Conservation (phyloP, 768 basidiomycete species). For the Suillus americanus region DNA sequence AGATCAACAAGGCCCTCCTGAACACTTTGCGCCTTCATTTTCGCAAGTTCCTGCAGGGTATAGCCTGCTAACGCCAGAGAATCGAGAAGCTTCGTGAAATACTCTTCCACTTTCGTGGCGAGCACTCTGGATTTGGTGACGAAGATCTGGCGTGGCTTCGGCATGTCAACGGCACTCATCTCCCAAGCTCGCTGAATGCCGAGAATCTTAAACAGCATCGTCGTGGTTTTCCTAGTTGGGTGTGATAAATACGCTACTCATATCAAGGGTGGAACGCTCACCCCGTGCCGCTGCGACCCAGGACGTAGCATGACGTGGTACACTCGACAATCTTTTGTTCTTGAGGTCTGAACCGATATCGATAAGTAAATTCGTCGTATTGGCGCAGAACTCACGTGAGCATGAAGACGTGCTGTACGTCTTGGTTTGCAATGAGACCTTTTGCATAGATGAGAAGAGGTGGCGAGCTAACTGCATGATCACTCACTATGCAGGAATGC, state of each 20-base stretch:
- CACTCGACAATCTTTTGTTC: constrained; percentile 63
- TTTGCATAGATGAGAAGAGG: neutral
- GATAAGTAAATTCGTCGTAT: constrained; percentile 16
- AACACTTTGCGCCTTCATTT: constrained; percentile 20
- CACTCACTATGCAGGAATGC: constrained; percentile 22
- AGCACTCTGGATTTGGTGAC: constrained; percentile 69
- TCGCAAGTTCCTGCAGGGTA: constrained; percentile 39
- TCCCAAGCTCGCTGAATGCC: constrained; percentile 60
- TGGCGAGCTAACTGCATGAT: neutral
- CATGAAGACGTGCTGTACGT: constrained; percentile 28
- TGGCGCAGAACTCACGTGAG: constrained; percentile 17
- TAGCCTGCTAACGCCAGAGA: constrained; percentile 40
- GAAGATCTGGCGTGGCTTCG: constrained; percentile 66
- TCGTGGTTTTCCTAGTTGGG: constrained; percentile 63
- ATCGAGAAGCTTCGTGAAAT: constrained; percentile 52
- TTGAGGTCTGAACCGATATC: constrained; percentile 29
- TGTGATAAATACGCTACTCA: neutral
- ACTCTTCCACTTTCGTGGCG: constrained; percentile 68
- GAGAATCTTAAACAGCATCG: constrained; percentile 77
- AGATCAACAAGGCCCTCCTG: constrained; percentile 33
- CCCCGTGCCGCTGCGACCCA: constrained; percentile 78
- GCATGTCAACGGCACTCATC: constrained; percentile 29
- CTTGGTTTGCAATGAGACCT: constrained; percentile 26
- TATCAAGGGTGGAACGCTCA: constrained; percentile 24
- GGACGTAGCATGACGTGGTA: constrained; percentile 58